Percentiles rank a stretch among this genome's conserved stretches.
Evolutionary conservation across 441 rosid genomes (phyloP).

Genomic region (Euphorbia celastroides): DNA sequence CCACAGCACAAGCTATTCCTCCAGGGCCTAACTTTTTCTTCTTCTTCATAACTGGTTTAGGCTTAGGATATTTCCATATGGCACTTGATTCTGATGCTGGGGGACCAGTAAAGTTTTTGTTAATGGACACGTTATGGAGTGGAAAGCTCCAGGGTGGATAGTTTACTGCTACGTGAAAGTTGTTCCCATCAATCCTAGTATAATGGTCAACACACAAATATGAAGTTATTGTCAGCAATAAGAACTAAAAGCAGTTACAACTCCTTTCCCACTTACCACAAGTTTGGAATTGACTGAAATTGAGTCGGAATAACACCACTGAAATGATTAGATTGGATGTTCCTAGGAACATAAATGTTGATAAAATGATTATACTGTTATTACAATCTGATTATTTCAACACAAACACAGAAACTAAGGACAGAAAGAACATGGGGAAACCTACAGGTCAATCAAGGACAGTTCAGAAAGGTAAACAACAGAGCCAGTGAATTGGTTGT

Average conservation of each 20-base stretch:
- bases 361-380: conserved; percentile 20
- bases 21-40: conserved; percentile 57
- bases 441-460: conserved; percentile 74
- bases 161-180: conserved; percentile 47
- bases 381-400: conserved; percentile 7
- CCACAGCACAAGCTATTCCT: conserved; percentile 49
- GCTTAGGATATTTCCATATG: conserved; percentile 48
- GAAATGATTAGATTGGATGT: conserved; percentile 74
- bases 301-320: conserved; percentile 83
- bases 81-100: conserved; percentile 77
- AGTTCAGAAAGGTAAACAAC: conserved; percentile 72
- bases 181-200: conserved; percentile 81
- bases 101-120: conserved; percentile 49
- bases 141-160: conserved; percentile 85
- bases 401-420: conserved; percentile 11
- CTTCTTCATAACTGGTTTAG: conserved; percentile 30
- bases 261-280: conserved; percentile 48
- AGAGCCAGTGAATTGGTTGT: conserved; percentile 86
- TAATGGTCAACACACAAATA: conserved; percentile 14
- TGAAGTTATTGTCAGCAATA: conserved; percentile 5
- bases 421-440: conserved; percentile 16
- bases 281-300: conserved; percentile 77
- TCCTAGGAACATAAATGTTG: conserved; percentile 39
- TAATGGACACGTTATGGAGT: conserved; percentile 36
- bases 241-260: conserved; percentile 15